Base-by-base conservation (phyloP, 1,284 basidiomycete species). In the Coriolopsis trogii region DNA sequence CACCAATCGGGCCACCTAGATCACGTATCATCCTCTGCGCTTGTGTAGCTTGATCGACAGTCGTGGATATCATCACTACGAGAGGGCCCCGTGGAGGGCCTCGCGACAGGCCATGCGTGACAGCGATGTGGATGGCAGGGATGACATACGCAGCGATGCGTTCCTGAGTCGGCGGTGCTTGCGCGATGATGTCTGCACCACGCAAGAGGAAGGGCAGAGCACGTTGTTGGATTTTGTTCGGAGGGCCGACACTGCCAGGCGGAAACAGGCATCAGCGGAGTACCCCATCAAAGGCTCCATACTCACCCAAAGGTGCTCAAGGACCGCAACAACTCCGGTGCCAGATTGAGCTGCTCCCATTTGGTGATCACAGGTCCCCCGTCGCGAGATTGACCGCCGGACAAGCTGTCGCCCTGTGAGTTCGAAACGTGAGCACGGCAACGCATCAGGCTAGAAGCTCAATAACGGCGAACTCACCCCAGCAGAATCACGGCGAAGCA, bases 161-260 rank as follows among this genome's bases (percentile, higher is more conserved):
- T 70, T 99, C 96, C 70, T 98, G 96, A 0, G 96, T 98, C 0
- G 96, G 95, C 37, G 96, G 96, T 10, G 96, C 96, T 73, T 99
- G 96, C 6, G 95, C 95, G 61, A 99, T 98, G 63, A 98, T 96
- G 64, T 99, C 97, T 37, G 92, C 85, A 8, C 94, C 92, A 52
- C 92, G 87, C 42, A 98, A 79, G 55, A 99, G 85, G 73, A 97
- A 98, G 1, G 96, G 96, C 49, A 99, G 78, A 34, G 96, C 95
- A 48, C 95, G 86, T 67, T 96, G 94, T 72, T 99, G 96, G 57
- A 98, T 97, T 77, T 98, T 99, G 73, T 98, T 98, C 5, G 96
- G 96, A 4, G 96, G 96, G 0, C 96, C 96, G 58, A 97, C 88
- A 40, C 93, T 95, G 63, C 49, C 49, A 59, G 53, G 44, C 47